A percentile compares a stretch with the other conserved stretches of the same genome.
Evolutionary conservation across 2,329 filamentous ascomycete genomes (phyloP).

Genomic region (Fusarium lyarnte): DNA sequence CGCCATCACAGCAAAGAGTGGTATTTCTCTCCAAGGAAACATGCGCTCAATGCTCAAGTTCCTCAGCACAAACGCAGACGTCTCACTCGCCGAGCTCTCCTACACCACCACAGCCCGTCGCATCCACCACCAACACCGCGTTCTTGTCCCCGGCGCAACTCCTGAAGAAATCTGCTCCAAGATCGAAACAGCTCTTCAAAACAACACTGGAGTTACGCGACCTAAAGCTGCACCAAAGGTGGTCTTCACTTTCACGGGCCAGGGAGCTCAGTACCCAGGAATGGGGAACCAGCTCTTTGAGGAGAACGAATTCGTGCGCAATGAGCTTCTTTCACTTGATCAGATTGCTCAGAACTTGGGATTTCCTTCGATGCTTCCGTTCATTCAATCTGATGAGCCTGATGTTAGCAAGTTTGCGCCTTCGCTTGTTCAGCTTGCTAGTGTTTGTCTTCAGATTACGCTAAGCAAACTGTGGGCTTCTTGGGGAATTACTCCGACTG

Average conservation of each 20-base stretch:
- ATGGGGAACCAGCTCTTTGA: slow-evolving; percentile 50
- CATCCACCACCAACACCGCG: slow-evolving; percentile 55
- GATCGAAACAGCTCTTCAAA: slow-evolving; percentile 9
- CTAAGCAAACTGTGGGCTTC: slow-evolving; percentile 53
- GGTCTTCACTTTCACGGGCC: slow-evolving; percentile 57
- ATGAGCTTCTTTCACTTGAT: slow-evolving; percentile 48
- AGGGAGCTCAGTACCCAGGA: slow-evolving; percentile 50
- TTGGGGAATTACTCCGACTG: slow-evolving; percentile 53
- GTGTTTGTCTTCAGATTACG: slow-evolving; percentile 54
- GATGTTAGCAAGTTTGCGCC: slow-evolving; percentile 33
- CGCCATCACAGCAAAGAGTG: slow-evolving; percentile 16
- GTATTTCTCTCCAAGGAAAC: slow-evolving; percentile 19
- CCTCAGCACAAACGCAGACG: slow-evolving; percentile 37
- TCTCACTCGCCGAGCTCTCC: slow-evolving; percentile 59
- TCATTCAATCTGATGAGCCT: slow-evolving; percentile 20
- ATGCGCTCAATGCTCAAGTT: slow-evolving; percentile 16
- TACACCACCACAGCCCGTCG: slow-evolving; percentile 50
- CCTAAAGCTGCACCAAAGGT: slow-evolving; percentile 25
- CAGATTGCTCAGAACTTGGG: slow-evolving; percentile 43
- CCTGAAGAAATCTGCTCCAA: slow-evolving; percentile 3
- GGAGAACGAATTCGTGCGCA: slow-evolving; percentile 45
- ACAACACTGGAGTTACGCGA: slow-evolving; percentile 9
- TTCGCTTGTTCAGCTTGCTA: slow-evolving; percentile 50
- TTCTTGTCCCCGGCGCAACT: slow-evolving; percentile 39
- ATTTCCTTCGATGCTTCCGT: slow-evolving; percentile 50